Percentiles rank a stretch among this genome's conserved stretches.
Evolutionary conservation across 106 monocot species (phyloP).

Genomic region (Dendrobium nobile): DNA sequence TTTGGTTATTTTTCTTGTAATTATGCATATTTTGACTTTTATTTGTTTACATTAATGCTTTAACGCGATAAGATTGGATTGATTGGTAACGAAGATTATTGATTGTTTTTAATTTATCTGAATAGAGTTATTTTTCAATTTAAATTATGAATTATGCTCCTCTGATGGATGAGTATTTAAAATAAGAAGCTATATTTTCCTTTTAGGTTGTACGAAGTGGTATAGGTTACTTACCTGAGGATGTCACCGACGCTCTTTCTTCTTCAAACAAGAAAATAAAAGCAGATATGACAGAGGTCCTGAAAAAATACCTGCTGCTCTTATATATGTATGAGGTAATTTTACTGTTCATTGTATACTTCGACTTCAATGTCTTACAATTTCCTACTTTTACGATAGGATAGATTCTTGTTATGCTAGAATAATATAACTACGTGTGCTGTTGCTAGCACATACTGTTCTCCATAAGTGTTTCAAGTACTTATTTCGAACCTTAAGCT

Average conservation of each 20-base stretch:
- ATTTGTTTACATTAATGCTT: too few species aligned
- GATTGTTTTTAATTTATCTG: too few species aligned
- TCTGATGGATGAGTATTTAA: background rate
- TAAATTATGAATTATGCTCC: too few species aligned
- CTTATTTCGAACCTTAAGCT: background rate
- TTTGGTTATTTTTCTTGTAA: too few species aligned
- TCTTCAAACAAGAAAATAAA: slow-evolving; percentile 43
- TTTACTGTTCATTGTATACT: background rate
- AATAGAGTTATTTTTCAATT: too few species aligned
- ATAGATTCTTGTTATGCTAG: background rate
- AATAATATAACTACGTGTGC: background rate
- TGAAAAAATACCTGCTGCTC: slow-evolving; percentile 78
- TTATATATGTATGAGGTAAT: slow-evolving; percentile 84
- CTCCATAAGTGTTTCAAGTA: background rate
- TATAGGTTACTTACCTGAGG: slow-evolving; percentile 67
- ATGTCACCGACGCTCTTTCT: slow-evolving; percentile 57
- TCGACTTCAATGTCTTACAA: background rate
- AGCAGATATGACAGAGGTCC: slow-evolving; percentile 50
- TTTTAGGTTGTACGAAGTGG: slow-evolving; percentile 62
- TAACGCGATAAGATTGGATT: too few species aligned
- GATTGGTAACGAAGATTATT: too few species aligned
- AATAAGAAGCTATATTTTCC: background rate
- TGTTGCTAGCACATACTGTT: background rate
- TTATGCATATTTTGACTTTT: too few species aligned
- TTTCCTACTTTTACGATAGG: background rate